Evolutionary conservation across 768 basidiomycete genomes (phyloP), one percentile per base, ranked within the genome.

Genomic region (Suillus placidus): DNA sequence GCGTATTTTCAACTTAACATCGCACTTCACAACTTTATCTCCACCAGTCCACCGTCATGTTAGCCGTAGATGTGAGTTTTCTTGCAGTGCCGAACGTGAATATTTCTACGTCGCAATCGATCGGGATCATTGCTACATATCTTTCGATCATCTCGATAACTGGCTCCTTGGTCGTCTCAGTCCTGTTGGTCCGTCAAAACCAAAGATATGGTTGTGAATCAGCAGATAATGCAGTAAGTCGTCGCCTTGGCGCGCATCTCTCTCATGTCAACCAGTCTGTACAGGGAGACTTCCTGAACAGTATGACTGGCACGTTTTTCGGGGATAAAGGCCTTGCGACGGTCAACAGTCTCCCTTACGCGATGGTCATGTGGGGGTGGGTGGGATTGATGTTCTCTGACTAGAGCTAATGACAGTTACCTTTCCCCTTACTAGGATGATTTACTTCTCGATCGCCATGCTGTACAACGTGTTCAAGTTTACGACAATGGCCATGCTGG

Each of bases 321-420:
- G 82, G 84, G 6, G 70, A 82, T 7, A 82, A 84, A 65, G 78
- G 75, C 0, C 75, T 85, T 12, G 82, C 84, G 7, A 75, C 85
- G 20, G 66, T 85, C 67, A 83, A 83, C 66, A 81, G 82, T 64
- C 68, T 86, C 32, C 84, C 85, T 1, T 84, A 83, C 62, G 82
- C 84, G 6, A 68, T 85, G 32, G 74, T 85, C 38, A 81, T 85
- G 75, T 86, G 84, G 84, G 80, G 79, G 84, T 85, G 69, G 70
- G 84, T 79, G 6, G 13, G 20, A 26, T 57, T 0, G 23, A 16
- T 40, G 16, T 26, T 30, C 8, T 18, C 32, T 14, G 30, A n/a
- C 20, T 13, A 7, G 12, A 8, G 16, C 26, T 34, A 42, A 43
- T 54, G 6, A 8, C 35, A 26, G 47, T 43, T 23, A 23, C 42